These are phyloP conservation scores for Aspergillus olivimuriae DNA, from an alignment of 495 filamentous ascomycete species.

Conservation along the genomic window DNA sequence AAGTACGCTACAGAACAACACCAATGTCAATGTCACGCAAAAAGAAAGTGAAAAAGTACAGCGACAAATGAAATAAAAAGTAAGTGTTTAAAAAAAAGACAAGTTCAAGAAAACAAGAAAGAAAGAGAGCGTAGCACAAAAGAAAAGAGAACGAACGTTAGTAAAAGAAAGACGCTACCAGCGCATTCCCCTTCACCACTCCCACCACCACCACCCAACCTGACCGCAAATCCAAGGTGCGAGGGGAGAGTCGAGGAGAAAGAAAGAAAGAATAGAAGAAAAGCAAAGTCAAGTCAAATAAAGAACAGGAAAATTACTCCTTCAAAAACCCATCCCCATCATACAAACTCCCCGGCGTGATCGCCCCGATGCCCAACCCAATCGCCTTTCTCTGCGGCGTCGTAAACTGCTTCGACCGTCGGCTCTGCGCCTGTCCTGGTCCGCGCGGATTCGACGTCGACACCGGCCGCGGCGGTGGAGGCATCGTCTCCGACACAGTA, in stretches of 20 bases:
- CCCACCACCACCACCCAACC: too few relatives aligned
- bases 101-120: background rate
- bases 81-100: background rate
- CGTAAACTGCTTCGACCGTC: conserved; percentile 18
- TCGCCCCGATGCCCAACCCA: conserved; percentile 29
- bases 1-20: too few relatives aligned
- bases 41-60: too few relatives aligned
- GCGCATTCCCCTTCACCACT: too few relatives aligned
- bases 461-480: too few relatives aligned
- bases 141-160: background rate
- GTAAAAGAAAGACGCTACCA: too few relatives aligned
- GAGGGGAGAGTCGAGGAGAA: background rate
- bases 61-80: too few relatives aligned
- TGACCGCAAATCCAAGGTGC: too few relatives aligned
- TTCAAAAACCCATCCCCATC: conserved; percentile 44
- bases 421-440: too few relatives aligned
- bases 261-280: background rate
- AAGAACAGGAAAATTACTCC: conserved; percentile 19
- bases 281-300: background rate
- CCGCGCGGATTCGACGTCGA: too few relatives aligned
- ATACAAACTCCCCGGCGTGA: conserved; percentile 42
- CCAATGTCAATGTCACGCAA: too few relatives aligned
- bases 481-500: conserved; percentile 11
- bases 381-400: conserved; percentile 29
- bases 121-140: background rate